Percentiles rank a stretch among this genome's conserved stretches.
These are phyloP conservation scores for Zychaea mexicana DNA, from an alignment of 371 early-diverging fungal genomes.

Conservation along the genomic window DNA sequence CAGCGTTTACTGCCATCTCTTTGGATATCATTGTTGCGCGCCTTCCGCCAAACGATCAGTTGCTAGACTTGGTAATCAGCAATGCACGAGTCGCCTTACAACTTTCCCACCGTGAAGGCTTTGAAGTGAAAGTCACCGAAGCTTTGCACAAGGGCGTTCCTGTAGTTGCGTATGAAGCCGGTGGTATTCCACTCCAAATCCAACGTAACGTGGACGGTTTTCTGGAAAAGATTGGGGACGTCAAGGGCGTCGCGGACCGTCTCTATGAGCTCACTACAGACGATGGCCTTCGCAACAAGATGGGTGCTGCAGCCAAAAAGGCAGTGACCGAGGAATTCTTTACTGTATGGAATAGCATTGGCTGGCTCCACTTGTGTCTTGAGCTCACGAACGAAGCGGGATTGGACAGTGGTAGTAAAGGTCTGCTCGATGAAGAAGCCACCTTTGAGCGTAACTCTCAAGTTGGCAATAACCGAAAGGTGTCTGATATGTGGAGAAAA, in stretches of 20 bases:
- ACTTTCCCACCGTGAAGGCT: constrained; percentile 85
- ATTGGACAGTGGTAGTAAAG: constrained; percentile 9
- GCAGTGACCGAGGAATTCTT: constrained; percentile 68
- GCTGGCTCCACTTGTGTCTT: constrained; percentile 67
- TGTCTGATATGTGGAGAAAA: constrained; percentile 40
- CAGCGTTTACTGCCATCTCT: constrained; percentile 50
- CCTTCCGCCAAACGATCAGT: constrained; percentile 81
- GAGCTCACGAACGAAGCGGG: constrained; percentile 50
- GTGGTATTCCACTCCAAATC: constrained; percentile 89
- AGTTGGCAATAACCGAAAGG: constrained; percentile 32
- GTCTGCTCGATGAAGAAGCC: constrained; percentile 22
- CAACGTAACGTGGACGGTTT: constrained; percentile 64
- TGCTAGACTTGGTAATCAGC: constrained; percentile 73
- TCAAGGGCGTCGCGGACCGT: constrained; percentile 59
- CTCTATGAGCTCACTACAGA: constrained; percentile 23
- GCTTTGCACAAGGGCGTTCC: constrained; percentile 60
- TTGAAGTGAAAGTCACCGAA: constrained; percentile 91
- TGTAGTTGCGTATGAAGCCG: constrained; percentile 67
- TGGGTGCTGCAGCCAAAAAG: constrained; percentile 48
- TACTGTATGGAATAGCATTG: constrained; percentile 68
- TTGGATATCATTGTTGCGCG: constrained; percentile 67
- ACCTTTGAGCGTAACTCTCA: constrained; percentile 21
- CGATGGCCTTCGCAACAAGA: constrained; percentile 34
- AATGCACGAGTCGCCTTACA: constrained; percentile 77
- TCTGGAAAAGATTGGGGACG: constrained; percentile 67